phyloP scores from a whole-genome alignment of 2,329 filamentous ascomycete species.

The Colletotrichum eleusines region DNA sequence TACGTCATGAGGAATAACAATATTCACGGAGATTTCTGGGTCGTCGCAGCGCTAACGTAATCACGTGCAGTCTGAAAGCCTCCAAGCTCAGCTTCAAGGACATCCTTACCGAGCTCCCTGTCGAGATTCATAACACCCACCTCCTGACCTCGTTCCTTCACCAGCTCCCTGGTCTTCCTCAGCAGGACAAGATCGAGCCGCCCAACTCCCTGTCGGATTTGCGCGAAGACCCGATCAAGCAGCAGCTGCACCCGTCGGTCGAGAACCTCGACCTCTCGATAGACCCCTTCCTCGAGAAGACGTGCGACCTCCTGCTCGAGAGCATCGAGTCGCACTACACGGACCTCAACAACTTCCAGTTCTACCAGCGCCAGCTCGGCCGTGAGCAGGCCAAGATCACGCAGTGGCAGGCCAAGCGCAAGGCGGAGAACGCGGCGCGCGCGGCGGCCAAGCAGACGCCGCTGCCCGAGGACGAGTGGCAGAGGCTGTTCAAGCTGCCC shows the following conservation, averaged over 20 bases:
- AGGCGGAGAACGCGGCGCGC: conserved; percentile 91
- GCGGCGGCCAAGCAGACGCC: conserved; percentile 87
- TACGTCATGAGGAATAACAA: conserved; percentile 54
- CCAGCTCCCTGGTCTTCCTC: conserved; percentile 80
- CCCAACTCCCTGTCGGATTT: conserved; percentile 85
- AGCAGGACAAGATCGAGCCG: conserved; percentile 76
- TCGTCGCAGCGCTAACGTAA: conserved; percentile 32
- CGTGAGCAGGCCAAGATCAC: conserved; percentile 97
- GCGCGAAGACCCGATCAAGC: conserved; percentile 70
- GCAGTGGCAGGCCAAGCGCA: conserved; percentile 96
- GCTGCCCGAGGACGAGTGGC: conserved; percentile 97
- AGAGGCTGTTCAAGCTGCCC: conserved; percentile 96
- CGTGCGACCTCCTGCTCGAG: conserved; percentile 94
- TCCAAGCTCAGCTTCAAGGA: conserved; percentile 94
- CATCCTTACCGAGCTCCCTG: conserved; percentile 89
- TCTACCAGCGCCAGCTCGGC: conserved; percentile 91
- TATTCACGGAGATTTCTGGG: background rate
- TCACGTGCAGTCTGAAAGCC: conserved; percentile 81
- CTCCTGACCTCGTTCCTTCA: conserved; percentile 95
- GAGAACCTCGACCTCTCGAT: conserved; percentile 92
- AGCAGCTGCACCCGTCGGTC: conserved; percentile 86
- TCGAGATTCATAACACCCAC: conserved; percentile 95
- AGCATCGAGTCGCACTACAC: conserved; percentile 98
- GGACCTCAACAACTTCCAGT: conserved; percentile 98
- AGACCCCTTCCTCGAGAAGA: conserved; percentile 98